Percentiles rank a stretch among this genome's conserved stretches.
These are phyloP conservation scores for Gliomastix tumulicola DNA, from an alignment of 2,329 filamentous ascomycete genomes.

Conservation along the genomic window DNA sequence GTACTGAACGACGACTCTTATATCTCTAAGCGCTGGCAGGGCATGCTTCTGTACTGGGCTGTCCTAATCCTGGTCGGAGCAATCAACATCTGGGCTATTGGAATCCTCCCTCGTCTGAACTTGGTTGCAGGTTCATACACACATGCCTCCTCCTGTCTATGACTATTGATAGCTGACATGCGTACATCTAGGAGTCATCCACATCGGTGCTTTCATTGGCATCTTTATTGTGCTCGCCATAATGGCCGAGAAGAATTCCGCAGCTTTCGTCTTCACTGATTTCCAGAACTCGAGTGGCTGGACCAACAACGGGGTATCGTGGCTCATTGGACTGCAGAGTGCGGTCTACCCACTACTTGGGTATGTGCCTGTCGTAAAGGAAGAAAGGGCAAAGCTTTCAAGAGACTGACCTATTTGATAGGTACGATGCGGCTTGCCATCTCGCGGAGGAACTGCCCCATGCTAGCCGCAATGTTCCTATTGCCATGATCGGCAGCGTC, in stretches of 20 bases:
- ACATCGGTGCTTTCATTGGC: constrained; percentile 15
- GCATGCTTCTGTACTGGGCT: constrained; percentile 39
- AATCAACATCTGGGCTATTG: constrained; percentile 33
- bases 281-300: constrained; percentile 22
- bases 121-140: constrained; percentile 8
- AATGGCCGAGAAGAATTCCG: constrained; percentile 19
- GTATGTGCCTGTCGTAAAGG: no score
- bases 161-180: background rate
- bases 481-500: constrained; percentile 27
- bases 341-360: constrained; percentile 24
- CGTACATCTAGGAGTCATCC: constrained; percentile 12
- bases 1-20: constrained; percentile 33
- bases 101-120: constrained; percentile 27
- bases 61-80: constrained; percentile 25
- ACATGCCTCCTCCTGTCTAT: background rate
- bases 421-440: constrained; percentile 25
- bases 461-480: constrained; percentile 24
- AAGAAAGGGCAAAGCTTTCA: background rate
- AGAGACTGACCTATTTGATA: constrained; percentile 2
- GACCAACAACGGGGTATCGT: constrained; percentile 19
- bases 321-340: constrained; percentile 21
- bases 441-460: constrained; percentile 23
- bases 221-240: constrained; percentile 19
- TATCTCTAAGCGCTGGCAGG: constrained; percentile 31
- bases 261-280: constrained; percentile 21